A percentile compares a stretch with the other conserved stretches of the same genome.
These are phyloP conservation scores for Gardenia jasminoides DNA, from an alignment of 257 asterid species.

Conservation along the genomic window DNA sequence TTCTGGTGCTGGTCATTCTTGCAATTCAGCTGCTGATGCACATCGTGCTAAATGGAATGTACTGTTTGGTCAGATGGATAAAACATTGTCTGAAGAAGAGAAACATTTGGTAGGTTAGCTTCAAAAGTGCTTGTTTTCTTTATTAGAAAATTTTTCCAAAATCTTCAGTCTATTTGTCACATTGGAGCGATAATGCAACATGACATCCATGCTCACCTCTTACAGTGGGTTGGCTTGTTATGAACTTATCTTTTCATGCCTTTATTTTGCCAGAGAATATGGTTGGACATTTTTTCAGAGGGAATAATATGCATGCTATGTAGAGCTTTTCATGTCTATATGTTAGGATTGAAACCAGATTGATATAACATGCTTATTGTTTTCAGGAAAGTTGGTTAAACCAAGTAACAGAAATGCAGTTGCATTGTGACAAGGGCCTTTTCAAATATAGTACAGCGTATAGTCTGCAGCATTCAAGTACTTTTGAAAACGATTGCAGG, in stretches of 20 bases:
- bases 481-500: slow-evolving; percentile 48
- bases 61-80: slow-evolving; percentile 71
- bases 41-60: slow-evolving; percentile 69
- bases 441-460: slow-evolving; percentile 24
- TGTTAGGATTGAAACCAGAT: neutral
- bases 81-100: slow-evolving; percentile 81
- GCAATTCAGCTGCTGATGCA: slow-evolving; percentile 43
- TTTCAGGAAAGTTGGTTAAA: slow-evolving; percentile 84
- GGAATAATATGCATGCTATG: neutral
- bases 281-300: neutral
- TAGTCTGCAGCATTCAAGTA: slow-evolving; percentile 28
- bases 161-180: neutral
- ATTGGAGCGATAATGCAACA: neutral
- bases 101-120: slow-evolving; percentile 55
- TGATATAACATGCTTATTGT: slow-evolving; percentile 1
- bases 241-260: neutral
- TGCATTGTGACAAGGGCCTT: slow-evolving; percentile 76
- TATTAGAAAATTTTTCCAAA: neutral
- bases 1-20: slow-evolving; percentile 22
- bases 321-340: neutral
- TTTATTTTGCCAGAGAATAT: neutral
- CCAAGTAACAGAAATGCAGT: slow-evolving; percentile 84
- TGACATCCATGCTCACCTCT: neutral
- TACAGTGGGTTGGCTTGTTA: neutral
- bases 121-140: neutral